Percentiles rank a stretch among this genome's conserved stretches.
phyloP scores from a whole-genome alignment of 345 rosid genomes.

The Limnanthes douglasii region DNA sequence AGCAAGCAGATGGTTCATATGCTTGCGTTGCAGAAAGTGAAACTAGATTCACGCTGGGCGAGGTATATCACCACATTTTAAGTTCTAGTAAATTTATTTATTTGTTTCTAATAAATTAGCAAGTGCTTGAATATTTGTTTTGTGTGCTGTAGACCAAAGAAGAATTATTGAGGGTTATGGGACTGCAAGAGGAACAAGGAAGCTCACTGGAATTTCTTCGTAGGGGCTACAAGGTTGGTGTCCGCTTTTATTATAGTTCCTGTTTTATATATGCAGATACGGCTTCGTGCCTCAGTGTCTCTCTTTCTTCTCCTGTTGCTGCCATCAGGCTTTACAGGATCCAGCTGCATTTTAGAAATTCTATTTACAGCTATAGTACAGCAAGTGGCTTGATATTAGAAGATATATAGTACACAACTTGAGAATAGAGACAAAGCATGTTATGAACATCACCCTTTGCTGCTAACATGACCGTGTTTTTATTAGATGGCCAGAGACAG shows the following conservation, averaged over 20 bases:
- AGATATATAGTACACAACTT: too few relatives aligned
- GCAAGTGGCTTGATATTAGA: too few relatives aligned
- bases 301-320: neutral
- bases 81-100: constrained; percentile 1
- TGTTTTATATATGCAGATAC: neutral
- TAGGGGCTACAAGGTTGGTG: constrained; percentile 70
- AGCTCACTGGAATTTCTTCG: constrained; percentile 85
- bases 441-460: neutral
- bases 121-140: constrained; percentile 6
- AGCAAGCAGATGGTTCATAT: constrained; percentile 77
- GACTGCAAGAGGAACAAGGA: constrained; percentile 87
- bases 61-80: constrained; percentile 23
- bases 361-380: too few relatives aligned
- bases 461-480: neutral
- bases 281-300: constrained; percentile 2
- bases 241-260: neutral
- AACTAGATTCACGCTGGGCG: constrained; percentile 79
- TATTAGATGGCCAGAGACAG: neutral
- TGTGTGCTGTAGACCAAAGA: constrained; percentile 60
- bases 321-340: neutral
- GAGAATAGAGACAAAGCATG: too few relatives aligned
- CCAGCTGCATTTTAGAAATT: neutral
- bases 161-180: constrained; percentile 74
- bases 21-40: constrained; percentile 82
- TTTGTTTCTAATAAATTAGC: neutral